Evolutionary conservation across 2,329 filamentous ascomycete genomes (phyloP), one percentile per base, ranked within the genome.

Genomic region (Thyridium curvatum): DNA sequence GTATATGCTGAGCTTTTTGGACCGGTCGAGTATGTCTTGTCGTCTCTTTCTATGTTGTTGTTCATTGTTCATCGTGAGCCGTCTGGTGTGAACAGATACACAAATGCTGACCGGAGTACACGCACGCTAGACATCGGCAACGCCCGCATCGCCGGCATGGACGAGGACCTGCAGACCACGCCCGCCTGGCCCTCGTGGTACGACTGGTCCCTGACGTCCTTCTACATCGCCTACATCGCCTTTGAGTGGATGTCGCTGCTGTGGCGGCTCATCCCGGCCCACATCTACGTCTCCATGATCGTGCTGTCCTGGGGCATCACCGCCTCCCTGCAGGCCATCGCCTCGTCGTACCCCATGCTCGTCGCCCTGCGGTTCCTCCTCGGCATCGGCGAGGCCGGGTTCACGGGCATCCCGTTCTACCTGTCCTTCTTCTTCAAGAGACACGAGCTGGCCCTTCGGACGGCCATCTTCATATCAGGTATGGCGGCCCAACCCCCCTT

Each of bases 1-100:
- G 12, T 96, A 93, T 56, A 75, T 94, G 69, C 68, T 95, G 45
- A 84, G 82, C 46, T 95, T 94, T 56, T 63, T 95, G 47, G 89
- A 95, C 59, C 74, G 89, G 48, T 90, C 86, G 14, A 94, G 86
- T 89, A 67, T 45, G 72, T 65, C 17, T 41, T 34, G 12, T 18
- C 34, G n/a, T n/a, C n/a, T n/a, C n/a, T n/a, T n/a, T n/a, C n/a
- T n/a, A n/a, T n/a, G n/a, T n/a, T n/a, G n/a, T n/a, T n/a, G n/a
- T n/a, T n/a, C n/a, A n/a, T n/a, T n/a, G n/a, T n/a, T n/a, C n/a
- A n/a, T n/a, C n/a, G n/a, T n/a, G n/a, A n/a, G n/a, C n/a, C n/a
- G n/a, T n/a, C n/a, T n/a, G n/a, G n/a, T n/a, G n/a, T n/a, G n/a
- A n/a, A n/a, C n/a, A n/a, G n/a, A n/a, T n/a, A n/a, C n/a, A n/a